Evolutionary conservation across 306 rosid species (phyloP), one percentile per base, ranked within the genome.

Genomic region (Bauhinia variegata): DNA sequence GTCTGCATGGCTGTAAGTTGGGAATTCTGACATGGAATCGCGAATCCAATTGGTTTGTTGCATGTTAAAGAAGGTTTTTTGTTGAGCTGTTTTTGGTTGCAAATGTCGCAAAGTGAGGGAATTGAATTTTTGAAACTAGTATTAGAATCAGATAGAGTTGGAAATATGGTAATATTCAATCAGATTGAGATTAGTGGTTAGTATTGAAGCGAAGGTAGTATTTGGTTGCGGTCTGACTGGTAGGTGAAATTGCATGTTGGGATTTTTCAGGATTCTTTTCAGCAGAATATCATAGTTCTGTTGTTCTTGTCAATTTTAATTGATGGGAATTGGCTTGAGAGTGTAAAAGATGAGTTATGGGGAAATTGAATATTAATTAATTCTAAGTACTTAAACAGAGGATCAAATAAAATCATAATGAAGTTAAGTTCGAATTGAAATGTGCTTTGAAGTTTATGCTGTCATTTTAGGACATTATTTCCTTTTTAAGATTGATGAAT

Each of bases 1-100:
- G 38, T 11, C 36, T 75, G 80, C 71, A 71, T 70, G 80, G 36
- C 52, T 49, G 43, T 60, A 23, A 38, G 48, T 31, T 56, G 65
- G 47, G 65, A 73, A 30, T 71, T 56, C 37, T 80, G 75, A 42
- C 57, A 11, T 73, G 79, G 38, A 61, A 73, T 80, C 54, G 36
- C 28, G 71, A 63, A 63, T 57, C 36, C 44, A 36, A 32, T 4
- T 48, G 58, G 46, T 15, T 36, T 32, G 46, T 19, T 39, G 73
- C 41, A 62, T 52, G 68, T 67, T 58, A 65, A 63, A 32, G 44
- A 18, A 23, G 28, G 1, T 53, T 75, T 32, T 60, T 32, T 8
- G 17, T 47, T 75, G 71, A 54, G 74, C 37, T 44, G 28, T 47
- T 62, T 18, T 13, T 58, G 42, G 42, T 64, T 75, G 54, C 54